Conservation (phyloP, 2,329 filamentous ascomycete species). For the Hymenoscyphus fraxineus region DNA sequence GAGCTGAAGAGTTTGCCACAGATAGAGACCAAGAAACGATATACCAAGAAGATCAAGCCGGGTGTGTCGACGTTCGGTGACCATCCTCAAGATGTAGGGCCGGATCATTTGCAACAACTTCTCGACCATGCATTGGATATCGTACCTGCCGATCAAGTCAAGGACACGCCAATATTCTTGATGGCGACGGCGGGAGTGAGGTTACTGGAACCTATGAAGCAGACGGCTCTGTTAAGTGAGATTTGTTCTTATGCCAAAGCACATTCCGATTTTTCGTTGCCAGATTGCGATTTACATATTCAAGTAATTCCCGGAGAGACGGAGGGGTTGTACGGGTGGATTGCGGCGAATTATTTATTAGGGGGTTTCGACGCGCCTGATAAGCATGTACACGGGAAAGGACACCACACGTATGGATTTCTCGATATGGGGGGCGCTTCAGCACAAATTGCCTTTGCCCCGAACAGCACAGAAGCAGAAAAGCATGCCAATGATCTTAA, state of each 20-base stretch:
- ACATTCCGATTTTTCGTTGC: slow-evolving; percentile 76
- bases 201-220: slow-evolving; percentile 70
- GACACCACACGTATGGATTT: slow-evolving; percentile 93
- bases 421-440: slow-evolving; percentile 98
- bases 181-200: slow-evolving; percentile 96
- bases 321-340: slow-evolving; percentile 94
- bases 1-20: slow-evolving; percentile 69
- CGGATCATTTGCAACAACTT: slow-evolving; percentile 74
- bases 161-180: slow-evolving; percentile 86
- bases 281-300: slow-evolving; percentile 85
- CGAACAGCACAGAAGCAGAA: slow-evolving; percentile 83
- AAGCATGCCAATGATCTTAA: slow-evolving; percentile 90
- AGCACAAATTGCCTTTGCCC: slow-evolving; percentile 95
- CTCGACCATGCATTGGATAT: slow-evolving; percentile 76
- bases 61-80: slow-evolving; percentile 88
- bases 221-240: slow-evolving; percentile 66
- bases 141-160: slow-evolving; percentile 71
- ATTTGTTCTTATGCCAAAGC: slow-evolving; percentile 79
- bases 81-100: slow-evolving; percentile 70
- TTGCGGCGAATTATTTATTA: slow-evolving; percentile 91
- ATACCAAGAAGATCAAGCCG: slow-evolving; percentile 91
- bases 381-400: slow-evolving; percentile 75
- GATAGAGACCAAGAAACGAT: slow-evolving; percentile 77
- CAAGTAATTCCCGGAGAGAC: slow-evolving; percentile 95
- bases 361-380: slow-evolving; percentile 81